Evolutionary conservation across 129 eudicot species (phyloP), one percentile per base, ranked within the genome.

Genomic region (Oenanthe sinensis): DNA sequence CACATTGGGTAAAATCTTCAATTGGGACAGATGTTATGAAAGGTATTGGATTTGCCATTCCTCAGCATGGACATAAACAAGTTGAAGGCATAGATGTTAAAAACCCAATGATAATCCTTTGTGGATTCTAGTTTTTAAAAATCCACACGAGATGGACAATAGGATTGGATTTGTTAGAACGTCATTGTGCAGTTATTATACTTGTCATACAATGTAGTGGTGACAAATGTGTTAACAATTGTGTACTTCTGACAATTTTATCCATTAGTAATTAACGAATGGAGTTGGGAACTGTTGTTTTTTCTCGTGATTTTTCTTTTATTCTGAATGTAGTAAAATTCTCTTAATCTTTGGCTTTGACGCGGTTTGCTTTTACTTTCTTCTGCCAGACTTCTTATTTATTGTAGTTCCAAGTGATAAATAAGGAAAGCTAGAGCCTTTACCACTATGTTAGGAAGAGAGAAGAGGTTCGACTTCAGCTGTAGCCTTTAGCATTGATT

Each of bases 41-140:
- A 37, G 88, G 89, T 19, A 81, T 83, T 80, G 91, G 87, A 49
- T 77, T 70, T 22, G 52, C 84, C 76, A 72, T 85, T 67, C 87
- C 84, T 76, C 74, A 79, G 28, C 74, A 52, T 49, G 80, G 81
- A 40, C 85, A 86, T 20, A 77, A 82, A 75, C 93, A 86, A 77
- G 87, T 94, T 39, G 81, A 88, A 82, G 72, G 96, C 97, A 50
- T 93, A 79, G 81, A 75, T 48, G 45, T 10, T 82, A 48, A 40
- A 48, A 44, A 65, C 84, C 37, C 39, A 49, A 43, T 17, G 65
- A 60, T 58, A 37, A 36, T 20, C 37, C 62, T 54, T 28, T 30
- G 36, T 80, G 45, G 81, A 37, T 69, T 39, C 58, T 70, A 60
- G n/a, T 8, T 50, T 70, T 30, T 3, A 47, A 40, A 49, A 30